Base-by-base conservation (phyloP, 192 early-diverging fungal species). In the Pilobolus umbonatus region DNA sequence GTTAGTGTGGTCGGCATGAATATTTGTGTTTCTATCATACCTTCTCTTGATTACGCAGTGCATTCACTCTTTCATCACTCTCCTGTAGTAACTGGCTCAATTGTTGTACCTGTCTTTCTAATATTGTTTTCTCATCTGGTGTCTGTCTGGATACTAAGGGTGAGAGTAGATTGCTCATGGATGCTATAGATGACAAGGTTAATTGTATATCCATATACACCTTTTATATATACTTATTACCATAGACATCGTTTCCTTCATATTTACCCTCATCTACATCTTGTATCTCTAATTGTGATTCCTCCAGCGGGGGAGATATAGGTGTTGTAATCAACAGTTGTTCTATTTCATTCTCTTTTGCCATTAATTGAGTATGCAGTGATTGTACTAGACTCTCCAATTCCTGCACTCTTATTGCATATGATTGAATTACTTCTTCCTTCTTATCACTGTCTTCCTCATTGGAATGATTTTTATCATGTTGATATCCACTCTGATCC, bases 71-170 rank as follows among this genome's bases (percentile, higher is more conserved):
- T 5, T 56, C 72, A 50, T 84, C 80, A 57, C 78, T 82, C 64
- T 84, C 82, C 39, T 82, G 68, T 51, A 84, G 39, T 39, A 84
- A 55, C 29, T 84, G 80, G 25, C 72, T 68, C 43, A 84, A 36
- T 42, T 80, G 69, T 29, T 78, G 67, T 9, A 84, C 55, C 45
- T 84, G 78, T 49, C 66, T 55, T 21, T 69, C 63, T 45, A 48
- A 22, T 6, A 31, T 15, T 4, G 26, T 19, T 15, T 25, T 42
- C 25, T 53, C 53, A 46, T 54, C 61, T 8, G 43, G 32, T 5
- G 22, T 21, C 2, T 45, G 57, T 26, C 25, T 39, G 15, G 22
- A 5, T 8, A 55, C 53, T 15, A 63, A 22, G 4, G 61, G 61
- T 7, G 61, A 52, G 5, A 63, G 42, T 28, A 63, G 43, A 25